These are phyloP conservation scores for Aureobasidium sp. DNA, from an alignment of 2,329 filamentous ascomycete genomes.

Conservation along the genomic window DNA sequence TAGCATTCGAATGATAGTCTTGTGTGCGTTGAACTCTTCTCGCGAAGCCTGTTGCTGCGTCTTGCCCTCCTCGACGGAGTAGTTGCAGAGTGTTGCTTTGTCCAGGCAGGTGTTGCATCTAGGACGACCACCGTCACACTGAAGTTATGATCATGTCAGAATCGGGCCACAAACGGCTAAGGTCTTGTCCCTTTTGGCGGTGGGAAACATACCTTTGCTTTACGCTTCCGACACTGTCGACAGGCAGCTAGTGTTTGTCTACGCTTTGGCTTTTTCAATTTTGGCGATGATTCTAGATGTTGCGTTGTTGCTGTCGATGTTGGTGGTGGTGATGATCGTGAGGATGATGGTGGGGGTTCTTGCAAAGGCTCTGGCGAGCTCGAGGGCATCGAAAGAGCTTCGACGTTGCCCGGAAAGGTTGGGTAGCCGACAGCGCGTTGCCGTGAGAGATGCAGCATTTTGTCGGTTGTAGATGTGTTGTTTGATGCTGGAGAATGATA, in stretches of 20 bases:
- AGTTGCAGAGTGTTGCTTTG: neutral
- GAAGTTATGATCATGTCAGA: too few relatives aligned
- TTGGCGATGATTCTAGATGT: neutral
- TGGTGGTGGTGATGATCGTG: neutral
- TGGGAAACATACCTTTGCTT: neutral
- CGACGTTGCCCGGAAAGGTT: neutral
- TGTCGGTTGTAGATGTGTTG: neutral
- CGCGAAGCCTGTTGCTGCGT: slow-evolving; percentile 9
- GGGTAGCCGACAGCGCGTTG: neutral
- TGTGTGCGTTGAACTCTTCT: neutral
- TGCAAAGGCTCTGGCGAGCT: neutral
- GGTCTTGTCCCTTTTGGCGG: too few relatives aligned
- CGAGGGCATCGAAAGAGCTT: neutral
- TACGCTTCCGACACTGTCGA: slow-evolving; percentile 1
- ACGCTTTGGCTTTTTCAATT: neutral
- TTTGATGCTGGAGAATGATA: neutral
- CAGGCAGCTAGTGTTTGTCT: slow-evolving; percentile 8
- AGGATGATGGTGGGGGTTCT: neutral
- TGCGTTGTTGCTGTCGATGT: neutral
- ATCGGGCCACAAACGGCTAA: too few relatives aligned
- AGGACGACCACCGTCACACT: slow-evolving; percentile 6
- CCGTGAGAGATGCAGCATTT: neutral
- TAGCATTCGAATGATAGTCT: neutral
- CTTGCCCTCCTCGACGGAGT: slow-evolving; percentile 7
- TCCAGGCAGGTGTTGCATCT: neutral